Conservation (phyloP, 306 rosid species). For the Gynostemma pentaphyllum region DNA sequence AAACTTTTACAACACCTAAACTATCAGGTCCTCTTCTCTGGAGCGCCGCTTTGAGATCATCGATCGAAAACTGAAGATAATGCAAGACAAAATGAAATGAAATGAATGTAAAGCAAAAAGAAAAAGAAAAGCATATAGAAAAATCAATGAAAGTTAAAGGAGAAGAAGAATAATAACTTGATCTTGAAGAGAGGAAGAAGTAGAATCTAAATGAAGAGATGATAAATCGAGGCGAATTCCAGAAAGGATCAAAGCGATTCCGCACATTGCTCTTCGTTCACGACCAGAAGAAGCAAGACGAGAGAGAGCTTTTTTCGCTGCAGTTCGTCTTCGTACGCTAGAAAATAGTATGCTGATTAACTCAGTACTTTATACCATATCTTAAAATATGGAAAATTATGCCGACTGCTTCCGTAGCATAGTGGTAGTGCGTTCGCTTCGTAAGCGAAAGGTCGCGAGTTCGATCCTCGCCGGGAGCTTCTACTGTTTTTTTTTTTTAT, state of each 20-base stretch:
- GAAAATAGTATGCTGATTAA: too few species aligned
- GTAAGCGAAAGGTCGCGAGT: conserved; percentile 93
- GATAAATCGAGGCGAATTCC: conserved; percentile 48
- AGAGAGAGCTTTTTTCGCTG: not conserved
- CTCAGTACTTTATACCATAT: too few species aligned
- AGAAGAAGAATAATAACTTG: conserved; percentile 25
- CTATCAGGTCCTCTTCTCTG: conserved; percentile 86
- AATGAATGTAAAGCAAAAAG: not conserved
- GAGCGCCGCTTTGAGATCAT: conserved; percentile 49
- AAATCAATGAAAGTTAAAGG: not conserved
- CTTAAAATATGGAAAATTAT: too few species aligned
- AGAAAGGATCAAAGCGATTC: conserved; percentile 63
- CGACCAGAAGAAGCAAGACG: too few species aligned
- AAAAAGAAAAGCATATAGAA: not conserved
- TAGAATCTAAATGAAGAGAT: conserved; percentile 21
- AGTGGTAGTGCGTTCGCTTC: conserved; percentile 95
- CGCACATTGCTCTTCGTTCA: conserved; percentile 51
- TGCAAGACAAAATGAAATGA: not conserved
- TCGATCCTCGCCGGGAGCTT: conserved; percentile 83
- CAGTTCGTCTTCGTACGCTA: not conserved
- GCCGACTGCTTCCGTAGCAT: conserved; percentile 51
- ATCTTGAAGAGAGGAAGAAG: conserved; percentile 20
- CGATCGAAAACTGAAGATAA: conserved; percentile 35
- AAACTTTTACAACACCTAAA: conserved; percentile 42
- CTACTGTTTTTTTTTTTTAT: too few species aligned